These are phyloP conservation scores for Penicillium sclerotigenum DNA, from an alignment of 2,329 filamentous ascomycete species.

Conservation along the genomic window DNA sequence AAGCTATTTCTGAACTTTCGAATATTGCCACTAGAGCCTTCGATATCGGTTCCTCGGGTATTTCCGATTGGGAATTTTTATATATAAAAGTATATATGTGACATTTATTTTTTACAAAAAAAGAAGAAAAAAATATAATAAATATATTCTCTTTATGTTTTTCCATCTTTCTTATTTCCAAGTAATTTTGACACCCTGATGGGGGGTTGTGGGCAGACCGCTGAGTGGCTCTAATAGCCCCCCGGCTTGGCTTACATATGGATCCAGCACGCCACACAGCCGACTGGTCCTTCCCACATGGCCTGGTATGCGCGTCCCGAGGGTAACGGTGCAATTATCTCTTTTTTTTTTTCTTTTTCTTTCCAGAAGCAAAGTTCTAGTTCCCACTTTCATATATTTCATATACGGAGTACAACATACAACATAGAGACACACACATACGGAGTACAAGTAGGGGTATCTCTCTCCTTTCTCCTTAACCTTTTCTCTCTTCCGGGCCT, in stretches of 20 bases:
- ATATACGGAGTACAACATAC: no score
- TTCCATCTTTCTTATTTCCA: neutral
- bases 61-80: neutral
- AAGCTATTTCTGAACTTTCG: neutral
- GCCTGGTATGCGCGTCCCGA: conserved; percentile 21
- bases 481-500: neutral
- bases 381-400: no score
- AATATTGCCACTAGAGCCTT: neutral
- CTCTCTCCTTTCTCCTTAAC: neutral
- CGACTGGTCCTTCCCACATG: conserved; percentile 26
- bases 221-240: conserved; percentile 23
- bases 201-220: no score
- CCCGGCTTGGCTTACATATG: no score
- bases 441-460: neutral
- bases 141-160: no score
- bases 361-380: no score
- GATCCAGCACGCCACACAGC: conserved; percentile 23
- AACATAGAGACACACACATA: neutral
- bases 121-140: no score
- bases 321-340: conserved; percentile 17
- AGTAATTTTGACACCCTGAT: no score
- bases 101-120: neutral
- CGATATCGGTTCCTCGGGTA: neutral
- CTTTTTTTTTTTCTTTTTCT: conserved; percentile 7
- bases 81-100: neutral